Conservation (phyloP, 148 eudicot species). For the Dysphania ambrosioides region DNA sequence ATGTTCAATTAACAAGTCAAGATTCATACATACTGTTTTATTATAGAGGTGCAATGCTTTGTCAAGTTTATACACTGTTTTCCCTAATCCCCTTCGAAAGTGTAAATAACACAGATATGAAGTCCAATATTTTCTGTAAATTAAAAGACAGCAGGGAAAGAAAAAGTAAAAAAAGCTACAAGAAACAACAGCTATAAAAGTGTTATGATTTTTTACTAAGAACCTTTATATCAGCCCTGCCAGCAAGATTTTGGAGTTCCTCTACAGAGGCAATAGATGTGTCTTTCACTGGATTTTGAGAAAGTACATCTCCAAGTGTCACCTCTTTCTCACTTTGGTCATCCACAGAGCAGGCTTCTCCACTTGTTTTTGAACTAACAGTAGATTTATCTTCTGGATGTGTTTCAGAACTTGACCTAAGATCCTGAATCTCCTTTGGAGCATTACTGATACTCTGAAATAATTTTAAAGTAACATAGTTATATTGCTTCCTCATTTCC, state of each 20-base stretch:
- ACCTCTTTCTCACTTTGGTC: conserved; percentile 49
- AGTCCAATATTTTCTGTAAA: conserved; percentile 9
- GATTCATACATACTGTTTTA: too few relatives aligned
- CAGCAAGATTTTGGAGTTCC: conserved; percentile 89
- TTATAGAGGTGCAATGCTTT: too few relatives aligned
- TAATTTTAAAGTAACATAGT: conserved; percentile 17
- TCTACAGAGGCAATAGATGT: conserved; percentile 72
- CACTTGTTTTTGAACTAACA: conserved; percentile 35
- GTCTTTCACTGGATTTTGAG: conserved; percentile 45
- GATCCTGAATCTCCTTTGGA: conserved; percentile 42
- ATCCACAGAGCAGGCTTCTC: conserved; percentile 42
- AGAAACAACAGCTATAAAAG: conserved; percentile 12
- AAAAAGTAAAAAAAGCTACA: conserved; percentile 8
- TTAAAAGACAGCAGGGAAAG: neutral
- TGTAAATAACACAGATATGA: neutral
- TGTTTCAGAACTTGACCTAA: conserved; percentile 34
- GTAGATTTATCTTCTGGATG: conserved; percentile 38
- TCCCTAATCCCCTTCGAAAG: too few relatives aligned
- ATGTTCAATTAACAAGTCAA: conserved; percentile 6
- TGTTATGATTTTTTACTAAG: conserved; percentile 4
- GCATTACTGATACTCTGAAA: conserved; percentile 34
- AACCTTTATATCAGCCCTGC: conserved; percentile 98
- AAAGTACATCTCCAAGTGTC: conserved; percentile 52
- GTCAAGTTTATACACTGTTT: too few relatives aligned
- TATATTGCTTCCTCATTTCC: conserved; percentile 9